phyloP scores from a whole-genome alignment of 805 yeast species.

The Middelhovenomyces tepae region DNA sequence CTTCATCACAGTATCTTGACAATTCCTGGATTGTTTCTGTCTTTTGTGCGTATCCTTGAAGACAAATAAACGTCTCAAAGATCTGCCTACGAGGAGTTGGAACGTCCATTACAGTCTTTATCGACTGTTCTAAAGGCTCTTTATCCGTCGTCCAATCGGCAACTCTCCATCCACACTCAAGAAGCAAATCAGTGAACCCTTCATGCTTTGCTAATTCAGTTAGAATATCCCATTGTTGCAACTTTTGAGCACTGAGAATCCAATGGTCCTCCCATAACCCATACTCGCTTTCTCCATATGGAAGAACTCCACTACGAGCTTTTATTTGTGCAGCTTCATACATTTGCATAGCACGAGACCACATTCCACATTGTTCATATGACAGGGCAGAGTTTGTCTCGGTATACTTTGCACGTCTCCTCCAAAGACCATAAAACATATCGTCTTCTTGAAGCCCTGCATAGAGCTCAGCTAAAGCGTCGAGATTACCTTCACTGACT shows the following conservation, averaged over 20 bases:
- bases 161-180: conserved; percentile 99
- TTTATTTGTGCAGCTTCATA: conserved; percentile 96
- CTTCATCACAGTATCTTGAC: conserved; percentile 85
- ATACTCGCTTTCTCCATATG: conserved; percentile 92
- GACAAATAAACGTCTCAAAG: conserved; percentile 85
- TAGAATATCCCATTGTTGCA: conserved; percentile 96
- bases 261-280: conserved; percentile 98
- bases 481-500: conserved; percentile 77
- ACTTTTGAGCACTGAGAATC: conserved; percentile 93
- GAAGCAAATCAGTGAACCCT: conserved; percentile 85
- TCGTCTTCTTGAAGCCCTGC: conserved; percentile 87
- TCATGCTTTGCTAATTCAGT: conserved; percentile 97
- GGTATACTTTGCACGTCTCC: conserved; percentile 87
- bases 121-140: conserved; percentile 89
- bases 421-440: conserved; percentile 96
- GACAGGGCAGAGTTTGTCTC: conserved; percentile 91
- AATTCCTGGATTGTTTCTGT: conserved; percentile 79
- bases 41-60: conserved; percentile 91
- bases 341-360: conserved; percentile 88
- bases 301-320: conserved; percentile 89
- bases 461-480: conserved; percentile 84
- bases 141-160: conserved; percentile 97
- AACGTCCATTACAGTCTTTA: conserved; percentile 94
- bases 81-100: conserved; percentile 97
- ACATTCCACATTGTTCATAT: conserved; percentile 88